Base-by-base conservation (phyloP, 768 basidiomycete species). In the Suillus tomentosus region DNA sequence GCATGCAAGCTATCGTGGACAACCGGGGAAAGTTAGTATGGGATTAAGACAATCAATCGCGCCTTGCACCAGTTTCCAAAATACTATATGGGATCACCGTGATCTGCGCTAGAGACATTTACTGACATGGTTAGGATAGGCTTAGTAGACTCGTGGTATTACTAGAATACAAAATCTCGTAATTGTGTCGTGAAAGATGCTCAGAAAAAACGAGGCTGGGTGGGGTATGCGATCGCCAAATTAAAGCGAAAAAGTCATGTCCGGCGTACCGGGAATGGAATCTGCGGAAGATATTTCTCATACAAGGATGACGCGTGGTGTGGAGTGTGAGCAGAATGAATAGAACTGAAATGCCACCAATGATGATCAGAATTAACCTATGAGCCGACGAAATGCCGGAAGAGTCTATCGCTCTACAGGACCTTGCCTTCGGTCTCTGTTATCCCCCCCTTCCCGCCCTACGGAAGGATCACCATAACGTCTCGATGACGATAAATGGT, bases 1-100 rank as follows among this genome's bases (percentile, higher is more conserved):
- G 87, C 19, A 87, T 87, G 85, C 81, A 76, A n/a, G 85, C 87
- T 0, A 75, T 70, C n/a, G 84, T 89, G 34, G 83, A 87, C 67
- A 79, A 79, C 47, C 75, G 73, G 27, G 88, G 87, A 39, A 84
- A 84, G 70, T 67, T 88, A 67, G 84, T 88, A 51, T 88, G 84
- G 84, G 85, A 85, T 65, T 85, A 75, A 36, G 45, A 24, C 15
- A 57, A 36, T 43, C 15, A 57, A 36, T 43, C 15, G 39, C 48
- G 40, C 42, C 39, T 11, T 58, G 11, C 24, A 17, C 56, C 37
- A 53, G 51, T 31, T 17, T 51, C 27, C 9, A 8, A 37, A 34
- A 27, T 57, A 57, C 9, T 40, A 34, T 5, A 57, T 40, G 22
- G 5, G 17, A 27, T 15, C 39, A 13, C 22, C 8, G 10, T 42